Evolutionary conservation across 2,329 filamentous ascomycete genomes (phyloP).

Genomic region (Phaeosphaeriaceae sp.): DNA sequence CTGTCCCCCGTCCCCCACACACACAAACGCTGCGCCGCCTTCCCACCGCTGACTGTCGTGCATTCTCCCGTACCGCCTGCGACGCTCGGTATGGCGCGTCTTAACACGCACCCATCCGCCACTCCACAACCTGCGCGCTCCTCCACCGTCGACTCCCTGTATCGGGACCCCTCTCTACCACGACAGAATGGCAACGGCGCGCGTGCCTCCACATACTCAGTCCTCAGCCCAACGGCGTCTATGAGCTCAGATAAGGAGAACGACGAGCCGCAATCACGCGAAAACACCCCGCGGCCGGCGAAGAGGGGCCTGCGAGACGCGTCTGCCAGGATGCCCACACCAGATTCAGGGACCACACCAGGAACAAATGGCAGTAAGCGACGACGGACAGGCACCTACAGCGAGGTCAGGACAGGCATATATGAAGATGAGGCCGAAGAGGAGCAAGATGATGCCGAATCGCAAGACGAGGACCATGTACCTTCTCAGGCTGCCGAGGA

Average conservation of each 20-base stretch:
- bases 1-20: too few species aligned
- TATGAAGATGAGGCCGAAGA: conserved; percentile 26
- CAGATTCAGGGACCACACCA: conserved; percentile 44
- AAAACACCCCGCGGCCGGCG: conserved; percentile 31
- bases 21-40: conserved; percentile 6
- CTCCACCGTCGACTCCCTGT: conserved; percentile 44
- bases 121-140: conserved; percentile 38
- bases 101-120: conserved; percentile 43
- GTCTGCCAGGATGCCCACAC: conserved; percentile 46
- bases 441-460: conserved; percentile 25
- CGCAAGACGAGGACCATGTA: conserved; percentile 25
- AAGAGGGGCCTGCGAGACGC: conserved; percentile 55
- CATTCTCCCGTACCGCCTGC: neutral
- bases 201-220: conserved; percentile 40
- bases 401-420: conserved; percentile 11
- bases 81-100: conserved; percentile 43
- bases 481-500: conserved; percentile 16
- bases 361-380: conserved; percentile 52
- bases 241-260: conserved; percentile 57
- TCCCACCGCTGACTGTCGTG: conserved; percentile 5
- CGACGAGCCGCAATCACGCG: conserved; percentile 34
- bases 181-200: conserved; percentile 21
- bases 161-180: conserved; percentile 46
- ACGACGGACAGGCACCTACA: conserved; percentile 52
- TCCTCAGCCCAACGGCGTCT: conserved; percentile 41